phyloP scores from a whole-genome alignment of 768 basidiomycete species.

The Lentinula boryana region DNA sequence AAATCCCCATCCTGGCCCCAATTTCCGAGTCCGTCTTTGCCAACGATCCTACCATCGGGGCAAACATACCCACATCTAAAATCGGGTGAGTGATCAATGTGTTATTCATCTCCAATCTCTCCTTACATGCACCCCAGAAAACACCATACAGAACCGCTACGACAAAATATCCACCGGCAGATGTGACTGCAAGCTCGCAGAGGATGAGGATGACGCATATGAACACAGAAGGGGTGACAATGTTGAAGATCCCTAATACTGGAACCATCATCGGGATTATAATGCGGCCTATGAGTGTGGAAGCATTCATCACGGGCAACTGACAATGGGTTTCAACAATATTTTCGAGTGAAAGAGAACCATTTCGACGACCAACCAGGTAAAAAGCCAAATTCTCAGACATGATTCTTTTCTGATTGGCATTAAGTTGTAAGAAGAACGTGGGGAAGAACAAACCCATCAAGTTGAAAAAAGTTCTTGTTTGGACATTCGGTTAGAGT shows the following conservation, averaged over 20 bases:
- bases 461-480: constrained; percentile 8
- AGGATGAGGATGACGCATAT: constrained; percentile 31
- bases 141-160: constrained; percentile 41
- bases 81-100: background rate
- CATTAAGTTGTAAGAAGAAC: constrained; percentile 33
- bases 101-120: background rate
- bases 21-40: constrained; percentile 4
- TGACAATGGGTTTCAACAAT: constrained; percentile 11
- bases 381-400: constrained; percentile 29
- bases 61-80: constrained; percentile 1
- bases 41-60: constrained; percentile 5
- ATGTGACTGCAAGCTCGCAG: constrained; percentile 31
- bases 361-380: constrained; percentile 17
- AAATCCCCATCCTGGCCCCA: constrained; percentile 4
- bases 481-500: no score
- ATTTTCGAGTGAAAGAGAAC: background rate
- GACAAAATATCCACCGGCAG: constrained; percentile 23
- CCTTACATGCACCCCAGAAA: constrained; percentile 35
- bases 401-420: constrained; percentile 22
- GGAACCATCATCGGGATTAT: constrained; percentile 38
- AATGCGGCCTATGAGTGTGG: constrained; percentile 44
- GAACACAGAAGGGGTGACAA: constrained; percentile 29
- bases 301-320: constrained; percentile 50
- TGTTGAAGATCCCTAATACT: constrained; percentile 35
- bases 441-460: constrained; percentile 23